Percentiles rank a stretch among this genome's conserved stretches.
These are phyloP conservation scores for Cordyceps cateniannulata DNA, from an alignment of 2,329 filamentous ascomycete genomes.

Conservation along the genomic window DNA sequence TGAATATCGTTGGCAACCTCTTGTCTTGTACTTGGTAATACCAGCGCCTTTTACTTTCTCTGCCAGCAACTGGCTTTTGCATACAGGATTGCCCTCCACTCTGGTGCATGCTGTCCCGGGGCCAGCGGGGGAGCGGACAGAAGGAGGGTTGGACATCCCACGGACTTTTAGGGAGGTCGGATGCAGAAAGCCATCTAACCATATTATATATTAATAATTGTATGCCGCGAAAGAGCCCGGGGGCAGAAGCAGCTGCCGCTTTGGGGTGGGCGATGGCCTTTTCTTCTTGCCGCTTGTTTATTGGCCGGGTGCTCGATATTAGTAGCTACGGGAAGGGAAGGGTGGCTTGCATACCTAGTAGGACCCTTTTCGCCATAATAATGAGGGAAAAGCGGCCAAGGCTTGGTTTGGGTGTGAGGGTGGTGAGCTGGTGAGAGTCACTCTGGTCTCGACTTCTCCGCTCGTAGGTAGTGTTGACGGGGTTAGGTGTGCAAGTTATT, in stretches of 20 bases:
- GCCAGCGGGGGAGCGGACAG: background rate
- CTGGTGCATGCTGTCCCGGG: background rate
- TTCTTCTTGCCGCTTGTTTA: background rate
- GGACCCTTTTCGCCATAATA: background rate
- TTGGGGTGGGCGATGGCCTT: background rate
- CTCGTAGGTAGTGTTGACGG: background rate
- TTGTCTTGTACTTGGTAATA: background rate
- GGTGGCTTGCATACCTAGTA: slow-evolving; percentile 1
- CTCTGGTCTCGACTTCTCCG: background rate
- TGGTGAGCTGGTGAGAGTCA: background rate
- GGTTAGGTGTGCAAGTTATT: background rate
- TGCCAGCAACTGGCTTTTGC: background rate
- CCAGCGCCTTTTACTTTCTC: background rate
- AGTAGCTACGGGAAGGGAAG: slow-evolving; percentile 1
- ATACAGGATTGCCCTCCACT: background rate
- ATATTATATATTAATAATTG: background rate
- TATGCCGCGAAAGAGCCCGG: background rate
- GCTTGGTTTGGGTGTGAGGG: background rate
- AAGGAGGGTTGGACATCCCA: background rate
- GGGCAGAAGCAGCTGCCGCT: background rate
- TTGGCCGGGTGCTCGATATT: background rate
- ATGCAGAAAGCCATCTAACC: background rate
- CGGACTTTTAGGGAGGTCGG: background rate
- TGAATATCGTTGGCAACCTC: background rate
- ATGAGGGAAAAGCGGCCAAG: background rate